Evolutionary conservation across 352 stramenopile genomes (phyloP), one percentile per base, ranked within the genome.

Genomic region (Globisporangium nodosum): DNA sequence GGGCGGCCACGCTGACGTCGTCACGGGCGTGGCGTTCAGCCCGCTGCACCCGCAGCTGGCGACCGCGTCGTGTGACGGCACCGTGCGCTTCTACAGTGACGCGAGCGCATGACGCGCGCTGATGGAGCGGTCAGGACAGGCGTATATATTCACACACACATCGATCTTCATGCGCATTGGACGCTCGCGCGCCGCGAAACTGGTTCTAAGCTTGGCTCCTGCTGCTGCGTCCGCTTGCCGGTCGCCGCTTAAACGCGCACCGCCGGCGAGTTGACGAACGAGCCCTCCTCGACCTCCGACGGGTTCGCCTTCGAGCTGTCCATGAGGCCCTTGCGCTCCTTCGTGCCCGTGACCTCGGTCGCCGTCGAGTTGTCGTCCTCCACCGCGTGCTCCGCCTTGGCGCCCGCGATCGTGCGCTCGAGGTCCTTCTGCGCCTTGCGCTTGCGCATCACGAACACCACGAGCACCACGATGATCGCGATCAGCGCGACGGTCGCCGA

Each of bases 201-300:
- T 31, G 45, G n/a, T 31, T 49, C 45, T 49, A 49, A 27, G 45
- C 45, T 30, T 49, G 43, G 16, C 45, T 49, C n/a, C n/a, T 49
- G 45, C 43, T 27, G 20, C 13, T 46, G 39, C n/a, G 6, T 18
- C 42, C 6, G 16, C 42, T 3, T 18, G 7, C 13, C 40, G 13
- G 42, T 7, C n/a, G 31, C 31, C 61, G 31, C 63, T 77, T 87
- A 85, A 42, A 86, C 81, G 63, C 80, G 79, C 61, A 90, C 78
- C 33, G 83, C 81, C 40, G 83, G 83, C 37, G 83, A 92, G 77
- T 92, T 92, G 31, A 92, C 83, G 39, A 92, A 92, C 52, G 81
- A 88, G 33, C 83, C 83, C 52, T 91, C 81, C 47, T 85, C 73
- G 47, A 81, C 73, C 35, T 81, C 79, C 49, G 75, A 73, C 43